Conservation (phyloP, 495 filamentous ascomycete genomes). For the Melanomma pulvis-pyrius region DNA sequence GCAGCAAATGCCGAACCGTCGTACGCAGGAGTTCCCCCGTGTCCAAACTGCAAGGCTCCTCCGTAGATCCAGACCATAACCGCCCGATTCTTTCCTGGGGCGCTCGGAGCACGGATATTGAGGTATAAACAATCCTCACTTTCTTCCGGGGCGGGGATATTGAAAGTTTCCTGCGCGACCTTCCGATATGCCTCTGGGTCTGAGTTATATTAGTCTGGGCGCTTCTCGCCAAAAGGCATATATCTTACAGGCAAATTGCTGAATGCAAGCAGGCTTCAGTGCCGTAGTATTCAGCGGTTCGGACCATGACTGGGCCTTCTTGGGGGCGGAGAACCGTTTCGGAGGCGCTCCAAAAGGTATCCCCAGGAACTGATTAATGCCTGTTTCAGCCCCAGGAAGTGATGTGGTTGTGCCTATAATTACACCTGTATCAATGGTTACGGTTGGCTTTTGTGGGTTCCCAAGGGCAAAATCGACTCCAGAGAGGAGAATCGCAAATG, state of each 20-base stretch:
- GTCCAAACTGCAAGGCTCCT: background rate
- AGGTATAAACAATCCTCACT: background rate
- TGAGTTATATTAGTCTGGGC: too few relatives aligned
- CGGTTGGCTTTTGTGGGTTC: too few relatives aligned
- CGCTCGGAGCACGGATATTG: background rate
- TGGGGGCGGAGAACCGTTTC: background rate
- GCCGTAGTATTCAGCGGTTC: background rate
- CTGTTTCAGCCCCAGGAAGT: background rate
- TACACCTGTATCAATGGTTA: background rate
- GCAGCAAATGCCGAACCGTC: background rate
- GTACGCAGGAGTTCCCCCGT: background rate
- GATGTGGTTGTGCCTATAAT: background rate
- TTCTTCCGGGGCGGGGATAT: background rate
- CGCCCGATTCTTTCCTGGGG: background rate
- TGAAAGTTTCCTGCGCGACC: background rate
- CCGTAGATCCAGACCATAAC: background rate
- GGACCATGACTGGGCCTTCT: background rate
- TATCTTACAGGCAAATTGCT: background rate
- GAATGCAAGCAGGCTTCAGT: background rate
- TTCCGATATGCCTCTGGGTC: background rate
- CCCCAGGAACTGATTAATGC: background rate
- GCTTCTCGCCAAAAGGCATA: too few relatives aligned
- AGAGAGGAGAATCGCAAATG: too few relatives aligned
- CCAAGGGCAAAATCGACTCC: too few relatives aligned
- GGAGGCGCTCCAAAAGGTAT: background rate